Evolutionary conservation across 2,329 filamentous ascomycete genomes (phyloP).

Genomic region (Sporothrix mexicana): DNA sequence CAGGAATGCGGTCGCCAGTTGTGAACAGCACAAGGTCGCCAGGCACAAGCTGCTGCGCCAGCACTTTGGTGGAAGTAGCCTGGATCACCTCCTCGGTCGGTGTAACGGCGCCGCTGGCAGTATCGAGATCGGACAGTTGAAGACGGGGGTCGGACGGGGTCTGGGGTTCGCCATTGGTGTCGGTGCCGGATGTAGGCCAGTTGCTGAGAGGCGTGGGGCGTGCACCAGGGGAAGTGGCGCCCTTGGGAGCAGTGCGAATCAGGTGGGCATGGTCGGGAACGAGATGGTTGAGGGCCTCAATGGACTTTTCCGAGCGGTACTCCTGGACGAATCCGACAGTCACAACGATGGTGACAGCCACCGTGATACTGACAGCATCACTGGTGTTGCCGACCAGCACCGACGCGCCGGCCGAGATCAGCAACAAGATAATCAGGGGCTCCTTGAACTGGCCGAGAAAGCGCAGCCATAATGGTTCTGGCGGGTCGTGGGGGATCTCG

Average conservation of each 20-base stretch:
- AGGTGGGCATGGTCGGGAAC: conserved; percentile 96
- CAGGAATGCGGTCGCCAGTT: conserved; percentile 94
- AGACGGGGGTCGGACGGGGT: not conserved
- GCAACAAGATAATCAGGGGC: conserved; percentile 87
- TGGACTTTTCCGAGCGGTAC: conserved; percentile 95
- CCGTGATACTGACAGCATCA: conserved; percentile 92
- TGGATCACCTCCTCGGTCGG: conserved; percentile 70
- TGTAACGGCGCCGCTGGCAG: conserved; percentile 56
- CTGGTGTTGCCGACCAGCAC: conserved; percentile 91
- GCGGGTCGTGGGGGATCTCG: conserved; percentile 91
- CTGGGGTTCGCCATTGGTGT: conserved; percentile 40
- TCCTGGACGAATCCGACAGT: conserved; percentile 96
- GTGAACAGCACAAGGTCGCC: conserved; percentile 94
- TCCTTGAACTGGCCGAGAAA: conserved; percentile 98
- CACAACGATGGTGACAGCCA: conserved; percentile 96
- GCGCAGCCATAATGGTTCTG: conserved; percentile 92
- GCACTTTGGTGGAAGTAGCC: conserved; percentile 79
- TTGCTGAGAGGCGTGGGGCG: conserved; percentile 46
- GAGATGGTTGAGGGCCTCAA: conserved; percentile 90
- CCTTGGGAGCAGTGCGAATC: conserved; percentile 66
- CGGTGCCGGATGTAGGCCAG: conserved; percentile 53
- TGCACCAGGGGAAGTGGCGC: conserved; percentile 40
- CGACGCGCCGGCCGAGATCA: conserved; percentile 86
- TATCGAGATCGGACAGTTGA: conserved; percentile 12
- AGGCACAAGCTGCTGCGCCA: conserved; percentile 84